Conservation (phyloP, 1,284 basidiomycete genomes). For the Puccinia coronata region DNA sequence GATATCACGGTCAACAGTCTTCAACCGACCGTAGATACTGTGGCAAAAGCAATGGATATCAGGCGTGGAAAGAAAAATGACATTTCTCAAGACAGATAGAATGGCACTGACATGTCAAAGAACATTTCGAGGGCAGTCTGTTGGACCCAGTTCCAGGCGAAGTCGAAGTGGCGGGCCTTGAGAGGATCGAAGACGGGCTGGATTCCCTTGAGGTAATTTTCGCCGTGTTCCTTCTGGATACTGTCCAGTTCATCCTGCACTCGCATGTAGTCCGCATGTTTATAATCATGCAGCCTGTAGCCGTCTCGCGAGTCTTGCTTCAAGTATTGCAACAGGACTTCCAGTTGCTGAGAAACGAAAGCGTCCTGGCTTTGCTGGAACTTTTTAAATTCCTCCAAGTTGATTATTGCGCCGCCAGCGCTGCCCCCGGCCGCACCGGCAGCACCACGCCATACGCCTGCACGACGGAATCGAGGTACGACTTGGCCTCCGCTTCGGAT, state of each 20-base stretch:
- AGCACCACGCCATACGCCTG: slow-evolving; percentile 75
- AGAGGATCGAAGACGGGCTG: no score
- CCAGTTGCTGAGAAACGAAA: slow-evolving; percentile 88
- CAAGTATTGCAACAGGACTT: slow-evolving; percentile 93
- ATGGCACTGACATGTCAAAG: slow-evolving; percentile 9
- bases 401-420: slow-evolving; percentile 67
- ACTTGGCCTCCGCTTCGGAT: slow-evolving; percentile 88
- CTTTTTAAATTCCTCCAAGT: slow-evolving; percentile 96
- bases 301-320: slow-evolving; percentile 87
- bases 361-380: slow-evolving; percentile 89
- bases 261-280: slow-evolving; percentile 71
- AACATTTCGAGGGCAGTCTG: slow-evolving; percentile 52
- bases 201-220: no score
- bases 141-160: slow-evolving; percentile 99
- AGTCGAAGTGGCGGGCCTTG: no score
- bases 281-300: slow-evolving; percentile 81
- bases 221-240: no score
- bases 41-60: slow-evolving; percentile 1
- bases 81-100: slow-evolving; percentile 58
- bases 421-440: slow-evolving; percentile 64
- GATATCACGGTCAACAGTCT: no score
- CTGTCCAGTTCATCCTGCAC: slow-evolving; percentile 85
- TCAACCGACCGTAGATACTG: no score
- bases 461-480: slow-evolving; percentile 86
- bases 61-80: slow-evolving; percentile 75